These are phyloP conservation scores for Termitomyces sp. DNA, from an alignment of 768 basidiomycete genomes.

Conservation along the genomic window DNA sequence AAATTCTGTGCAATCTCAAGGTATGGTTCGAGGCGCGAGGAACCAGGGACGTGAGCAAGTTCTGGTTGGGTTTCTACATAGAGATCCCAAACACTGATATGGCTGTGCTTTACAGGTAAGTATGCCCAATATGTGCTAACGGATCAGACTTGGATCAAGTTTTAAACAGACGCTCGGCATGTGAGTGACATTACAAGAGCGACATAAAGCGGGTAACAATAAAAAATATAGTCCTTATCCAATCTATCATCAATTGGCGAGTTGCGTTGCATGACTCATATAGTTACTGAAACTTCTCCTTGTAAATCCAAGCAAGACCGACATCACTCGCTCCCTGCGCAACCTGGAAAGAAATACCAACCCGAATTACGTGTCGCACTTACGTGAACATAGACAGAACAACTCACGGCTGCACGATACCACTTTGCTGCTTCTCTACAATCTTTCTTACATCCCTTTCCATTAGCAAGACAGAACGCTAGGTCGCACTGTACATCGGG, in stretches of 20 bases:
- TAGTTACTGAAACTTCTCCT: constrained; percentile 64
- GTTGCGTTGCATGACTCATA: background rate
- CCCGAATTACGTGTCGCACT: background rate
- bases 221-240: background rate
- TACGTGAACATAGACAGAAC: background rate
- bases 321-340: constrained; percentile 74
- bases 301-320: constrained; percentile 89
- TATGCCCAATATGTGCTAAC: no score
- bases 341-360: constrained; percentile 23
- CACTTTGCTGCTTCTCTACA: constrained; percentile 82
- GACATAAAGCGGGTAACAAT: background rate
- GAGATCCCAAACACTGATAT: constrained; percentile 70
- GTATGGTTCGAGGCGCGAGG: constrained; percentile 38
- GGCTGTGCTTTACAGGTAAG: constrained; percentile 58
- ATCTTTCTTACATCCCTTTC: constrained; percentile 86
- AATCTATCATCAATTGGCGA: background rate
- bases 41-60: constrained; percentile 32
- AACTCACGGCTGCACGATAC: constrained; percentile 79
- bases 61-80: constrained; percentile 53
- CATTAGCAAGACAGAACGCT: constrained; percentile 81
- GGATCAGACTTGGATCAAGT: no score
- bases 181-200: background rate
- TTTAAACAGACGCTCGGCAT: background rate
- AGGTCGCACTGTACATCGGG: constrained; percentile 83
- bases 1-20: constrained; percentile 42